phyloP scores from a whole-genome alignment of 2,329 filamentous ascomycete species.

The Coniochaeta sp. region DNA sequence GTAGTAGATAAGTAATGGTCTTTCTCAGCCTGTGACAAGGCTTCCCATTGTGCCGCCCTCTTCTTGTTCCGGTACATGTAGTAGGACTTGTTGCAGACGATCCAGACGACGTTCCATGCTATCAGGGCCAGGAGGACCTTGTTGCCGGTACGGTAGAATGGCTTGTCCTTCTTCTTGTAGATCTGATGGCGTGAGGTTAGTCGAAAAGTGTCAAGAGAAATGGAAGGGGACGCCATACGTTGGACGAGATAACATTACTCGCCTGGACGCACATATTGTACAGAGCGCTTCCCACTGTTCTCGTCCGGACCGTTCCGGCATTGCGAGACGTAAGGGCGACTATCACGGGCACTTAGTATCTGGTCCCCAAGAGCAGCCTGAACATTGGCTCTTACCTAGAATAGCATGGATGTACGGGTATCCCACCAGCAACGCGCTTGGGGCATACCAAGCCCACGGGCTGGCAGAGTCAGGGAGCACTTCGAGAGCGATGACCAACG shows the following conservation, averaged over 20 bases:
- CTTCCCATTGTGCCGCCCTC: conserved; percentile 19
- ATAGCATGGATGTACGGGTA: conserved; percentile 37
- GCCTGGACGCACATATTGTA: conserved; percentile 52
- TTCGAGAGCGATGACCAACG: conserved; percentile 39
- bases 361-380: background rate
- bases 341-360: conserved; percentile 20
- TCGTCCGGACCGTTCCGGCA: conserved; percentile 52
- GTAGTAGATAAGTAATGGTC: conserved; percentile 30
- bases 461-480: conserved; percentile 24
- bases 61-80: conserved; percentile 23
- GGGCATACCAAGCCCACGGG: conserved; percentile 38
- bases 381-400: conserved; percentile 14
- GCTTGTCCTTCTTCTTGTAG: conserved; percentile 34
- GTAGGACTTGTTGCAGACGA: conserved; percentile 21
- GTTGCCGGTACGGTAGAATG: conserved; percentile 36
- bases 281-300: conserved; percentile 52
- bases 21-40: conserved; percentile 24
- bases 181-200: conserved; percentile 11
- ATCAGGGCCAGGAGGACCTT: conserved; percentile 31
- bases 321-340: conserved; percentile 57
- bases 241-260: conserved; percentile 33
- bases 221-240: conserved; percentile 16
- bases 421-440: conserved; percentile 35
- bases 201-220: background rate
- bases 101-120: conserved; percentile 25